Percentiles rank a stretch among this genome's conserved stretches.
These are phyloP conservation scores for Acanthamoeba culbertsoni DNA, from an alignment of 208 protist species.

Conservation along the genomic window DNA sequence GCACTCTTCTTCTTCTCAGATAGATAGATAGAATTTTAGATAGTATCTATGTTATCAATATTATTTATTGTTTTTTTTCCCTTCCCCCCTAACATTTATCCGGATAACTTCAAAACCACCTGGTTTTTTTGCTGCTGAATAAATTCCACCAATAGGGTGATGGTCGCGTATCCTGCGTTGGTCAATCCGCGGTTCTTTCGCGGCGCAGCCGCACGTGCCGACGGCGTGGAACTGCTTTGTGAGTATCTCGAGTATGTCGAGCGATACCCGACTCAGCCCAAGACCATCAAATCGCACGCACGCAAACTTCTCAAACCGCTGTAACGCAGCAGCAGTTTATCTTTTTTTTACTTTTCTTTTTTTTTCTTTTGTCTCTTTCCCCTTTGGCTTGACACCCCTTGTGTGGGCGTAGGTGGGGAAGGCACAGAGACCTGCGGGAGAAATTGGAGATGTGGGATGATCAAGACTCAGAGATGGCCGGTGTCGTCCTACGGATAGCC, in stretches of 20 bases:
- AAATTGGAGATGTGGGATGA: background rate
- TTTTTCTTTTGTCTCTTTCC: too few relatives aligned
- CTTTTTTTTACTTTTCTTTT: background rate
- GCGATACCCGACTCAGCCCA: background rate
- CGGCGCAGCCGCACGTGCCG: background rate
- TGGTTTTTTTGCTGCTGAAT: too few relatives aligned
- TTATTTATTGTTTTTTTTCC: too few relatives aligned
- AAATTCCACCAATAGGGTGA: too few relatives aligned
- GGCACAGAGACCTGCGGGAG: background rate
- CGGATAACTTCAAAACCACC: too few relatives aligned
- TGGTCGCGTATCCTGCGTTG: slow-evolving; percentile 14
- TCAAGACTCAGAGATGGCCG: background rate
- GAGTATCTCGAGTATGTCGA: background rate
- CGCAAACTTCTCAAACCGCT: slow-evolving; percentile 6
- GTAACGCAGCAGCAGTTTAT: background rate
- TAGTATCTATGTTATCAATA: too few relatives aligned
- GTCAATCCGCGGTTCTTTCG: background rate
- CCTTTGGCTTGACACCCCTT: too few relatives aligned
- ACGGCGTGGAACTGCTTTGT: background rate
- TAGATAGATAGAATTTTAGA: background rate
- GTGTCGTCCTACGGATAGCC: background rate
- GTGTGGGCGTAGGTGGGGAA: background rate
- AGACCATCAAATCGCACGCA: slow-evolving; percentile 8
- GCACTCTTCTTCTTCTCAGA: background rate
- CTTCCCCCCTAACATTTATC: too few relatives aligned